Percentiles rank a stretch among this genome's conserved stretches.
These are phyloP conservation scores for Calocybe indica DNA, from an alignment of 768 basidiomycete genomes.

Conservation along the genomic window DNA sequence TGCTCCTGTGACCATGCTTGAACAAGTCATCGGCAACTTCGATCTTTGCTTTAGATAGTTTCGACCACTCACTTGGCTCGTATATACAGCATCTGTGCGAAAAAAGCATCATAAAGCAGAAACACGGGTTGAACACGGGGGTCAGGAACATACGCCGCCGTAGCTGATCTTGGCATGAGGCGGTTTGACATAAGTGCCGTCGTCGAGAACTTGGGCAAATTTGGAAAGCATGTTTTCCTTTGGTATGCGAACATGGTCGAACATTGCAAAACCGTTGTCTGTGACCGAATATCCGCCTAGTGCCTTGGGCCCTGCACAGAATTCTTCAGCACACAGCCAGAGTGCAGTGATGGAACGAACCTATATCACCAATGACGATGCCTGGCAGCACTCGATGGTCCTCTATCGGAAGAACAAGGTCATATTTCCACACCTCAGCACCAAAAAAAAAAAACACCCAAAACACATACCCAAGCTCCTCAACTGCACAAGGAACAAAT, in stretches of 20 bases:
- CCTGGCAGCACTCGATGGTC: slow-evolving; percentile 57
- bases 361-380: slow-evolving; percentile 66
- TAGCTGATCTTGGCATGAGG: slow-evolving; percentile 73
- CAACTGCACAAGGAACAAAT: slow-evolving; percentile 70
- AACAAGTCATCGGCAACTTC: not conserved
- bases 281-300: slow-evolving; percentile 38
- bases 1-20: slow-evolving; percentile 57
- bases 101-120: not conserved
- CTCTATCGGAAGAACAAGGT: slow-evolving; percentile 27
- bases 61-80: slow-evolving; percentile 46
- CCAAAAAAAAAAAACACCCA: not conserved
- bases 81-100: slow-evolving; percentile 63
- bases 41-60: not conserved
- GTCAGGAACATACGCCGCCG: slow-evolving; percentile 50
- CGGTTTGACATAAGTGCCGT: slow-evolving; percentile 58
- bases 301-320: slow-evolving; percentile 50
- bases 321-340: not conserved
- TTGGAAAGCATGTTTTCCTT: slow-evolving; percentile 69
- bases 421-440: too few relatives aligned
- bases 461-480: slow-evolving; percentile 48
- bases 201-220: slow-evolving; percentile 64
- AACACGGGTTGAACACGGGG: not conserved
- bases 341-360: slow-evolving; percentile 19
- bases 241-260: slow-evolving; percentile 61
- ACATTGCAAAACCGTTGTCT: slow-evolving; percentile 68